Base-by-base conservation (phyloP, 495 filamentous ascomycete genomes). In the Hyphodiscus hymeniophilus region DNA sequence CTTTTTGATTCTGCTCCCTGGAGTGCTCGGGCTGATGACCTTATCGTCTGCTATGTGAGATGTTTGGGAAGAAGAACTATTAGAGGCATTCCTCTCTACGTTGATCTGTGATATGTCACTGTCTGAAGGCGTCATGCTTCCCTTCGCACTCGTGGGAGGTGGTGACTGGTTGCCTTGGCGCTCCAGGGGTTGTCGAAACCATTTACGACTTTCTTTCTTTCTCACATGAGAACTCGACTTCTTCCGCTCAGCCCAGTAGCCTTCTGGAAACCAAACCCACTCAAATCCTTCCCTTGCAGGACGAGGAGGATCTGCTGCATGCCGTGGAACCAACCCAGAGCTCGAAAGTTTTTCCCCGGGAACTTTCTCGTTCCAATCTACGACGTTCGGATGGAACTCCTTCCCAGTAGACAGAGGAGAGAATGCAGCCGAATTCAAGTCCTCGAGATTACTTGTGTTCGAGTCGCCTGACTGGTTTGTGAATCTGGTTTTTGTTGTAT, bases 181-280 rank as follows among this genome's bases (percentile, higher is more conserved):
- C 13, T 15, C 30, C 5, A 31, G 23, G 59, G 38, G 50, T 59
- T 39, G 58, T 39, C 38, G 55, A 61, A 51, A 60, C 64, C 26
- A 58, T 44, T n/a, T 22, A 41, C 12, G 49, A 24, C 12, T 38
- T 26, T 42, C 42, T 38, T 17, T 28, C 3, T 36, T 45, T 12
- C 26, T 33, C 32, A 15, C 5, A 3, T 34, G 11, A 33, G 33
- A 28, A 12, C 47, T 26, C 1, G 16, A 32, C 15, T 31, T 55
- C 42, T 72, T 62, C 8, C 73, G 64, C 55, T 77, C 73, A 8
- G 73, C 72, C 73, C 71, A 75, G 50, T 73, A 75, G 6, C 73
- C 73, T 31, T 69, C 68, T 1, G 73, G 72, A 53, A 71, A 75
- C 73, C 72, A 77, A 8, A 77, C 72, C 73, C 68, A 77, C 59